Percentiles rank a stretch among this genome's conserved stretches.
These are phyloP conservation scores for Sphagnurus paluster DNA, from an alignment of 1,284 basidiomycete genomes.

Conservation along the genomic window DNA sequence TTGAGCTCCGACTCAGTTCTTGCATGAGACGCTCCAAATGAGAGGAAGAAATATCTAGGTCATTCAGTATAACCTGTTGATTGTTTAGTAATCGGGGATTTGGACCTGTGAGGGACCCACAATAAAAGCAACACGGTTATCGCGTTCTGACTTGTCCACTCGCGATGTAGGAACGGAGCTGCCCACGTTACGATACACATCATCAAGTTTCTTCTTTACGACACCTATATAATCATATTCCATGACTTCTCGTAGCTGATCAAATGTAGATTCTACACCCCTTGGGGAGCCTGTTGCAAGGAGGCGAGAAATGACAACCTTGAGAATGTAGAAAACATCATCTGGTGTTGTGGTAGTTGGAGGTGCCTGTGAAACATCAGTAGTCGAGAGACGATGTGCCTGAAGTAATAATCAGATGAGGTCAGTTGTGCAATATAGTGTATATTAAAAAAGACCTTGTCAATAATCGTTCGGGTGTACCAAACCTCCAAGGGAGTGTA, in stretches of 20 bases:
- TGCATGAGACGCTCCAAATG: constrained; percentile 82
- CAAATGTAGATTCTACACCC: constrained; percentile 59
- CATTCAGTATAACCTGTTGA: constrained; percentile 79
- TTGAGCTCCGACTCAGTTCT: constrained; percentile 61
- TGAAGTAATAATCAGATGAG: constrained; percentile 27
- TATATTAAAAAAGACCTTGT: constrained; percentile 62
- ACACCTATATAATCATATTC: constrained; percentile 81
- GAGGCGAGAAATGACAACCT: constrained; percentile 75
- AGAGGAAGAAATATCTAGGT: constrained; percentile 83
- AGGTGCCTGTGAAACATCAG: constrained; percentile 67
- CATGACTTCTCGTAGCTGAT: constrained; percentile 69
- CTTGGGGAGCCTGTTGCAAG: constrained; percentile 70
- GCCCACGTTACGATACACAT: constrained; percentile 68
- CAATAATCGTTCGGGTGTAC: constrained; percentile 87
- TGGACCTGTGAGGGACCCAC: constrained; percentile 46
- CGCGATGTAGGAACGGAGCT: constrained; percentile 44
- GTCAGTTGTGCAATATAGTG: constrained; percentile 5
- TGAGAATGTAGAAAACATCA: constrained; percentile 93
- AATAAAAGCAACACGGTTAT: constrained; percentile 76
- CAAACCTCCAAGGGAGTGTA: constrained; percentile 91
- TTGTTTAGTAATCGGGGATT: background rate
- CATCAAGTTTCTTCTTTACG: constrained; percentile 82
- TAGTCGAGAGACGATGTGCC: constrained; percentile 70
- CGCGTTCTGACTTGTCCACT: constrained; percentile 75
- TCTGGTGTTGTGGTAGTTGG: constrained; percentile 79